Percentiles rank a stretch among this genome's conserved stretches.
phyloP scores from a whole-genome alignment of 2,329 filamentous ascomycete genomes.

The Ascocoryne sarcoides region DNA sequence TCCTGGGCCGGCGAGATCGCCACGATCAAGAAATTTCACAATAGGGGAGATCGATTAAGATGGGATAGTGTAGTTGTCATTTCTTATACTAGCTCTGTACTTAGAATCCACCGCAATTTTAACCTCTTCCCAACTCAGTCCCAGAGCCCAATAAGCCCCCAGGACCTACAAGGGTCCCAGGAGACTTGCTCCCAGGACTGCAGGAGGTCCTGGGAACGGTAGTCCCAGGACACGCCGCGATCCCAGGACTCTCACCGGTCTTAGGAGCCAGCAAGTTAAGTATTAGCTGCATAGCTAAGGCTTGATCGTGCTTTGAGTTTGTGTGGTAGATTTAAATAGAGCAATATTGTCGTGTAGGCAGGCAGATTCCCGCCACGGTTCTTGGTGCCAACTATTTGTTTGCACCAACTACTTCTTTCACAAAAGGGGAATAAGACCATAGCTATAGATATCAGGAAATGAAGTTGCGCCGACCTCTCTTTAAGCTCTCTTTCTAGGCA shows the following conservation, averaged over 20 bases:
- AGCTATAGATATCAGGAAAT: slow-evolving; percentile 5
- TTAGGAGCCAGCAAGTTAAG: slow-evolving; percentile 5
- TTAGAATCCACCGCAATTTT: slow-evolving; percentile 11
- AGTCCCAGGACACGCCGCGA: slow-evolving; percentile 5
- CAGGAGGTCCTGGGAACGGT: slow-evolving; percentile 5
- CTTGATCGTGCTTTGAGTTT: not conserved
- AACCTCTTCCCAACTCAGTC: slow-evolving; percentile 6
- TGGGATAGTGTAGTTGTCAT: slow-evolving; percentile 10
- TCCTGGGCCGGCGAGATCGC: slow-evolving; percentile 9
- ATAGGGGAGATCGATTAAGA: slow-evolving; percentile 11
- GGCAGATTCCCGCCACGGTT: slow-evolving; percentile 1
- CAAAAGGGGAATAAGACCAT: slow-evolving; percentile 4
- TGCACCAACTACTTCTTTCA: slow-evolving; percentile 3
- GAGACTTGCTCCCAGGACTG: slow-evolving; percentile 7
- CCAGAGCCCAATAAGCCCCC: not conserved
- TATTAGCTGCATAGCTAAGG: not conserved
- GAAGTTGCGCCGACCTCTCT: too few relatives aligned
- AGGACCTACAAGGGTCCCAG: slow-evolving; percentile 3
- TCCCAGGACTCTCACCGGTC: slow-evolving; percentile 7
- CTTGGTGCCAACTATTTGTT: not conserved
- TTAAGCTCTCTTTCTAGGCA: too few relatives aligned
- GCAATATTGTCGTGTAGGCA: not conserved
- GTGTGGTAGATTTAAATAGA: not conserved
- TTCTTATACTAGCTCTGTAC: slow-evolving; percentile 12
- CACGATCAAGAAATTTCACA: slow-evolving; percentile 8